These are phyloP conservation scores for Phaeosphaeria sp. DNA, from an alignment of 2,329 filamentous ascomycete species.

Conservation along the genomic window DNA sequence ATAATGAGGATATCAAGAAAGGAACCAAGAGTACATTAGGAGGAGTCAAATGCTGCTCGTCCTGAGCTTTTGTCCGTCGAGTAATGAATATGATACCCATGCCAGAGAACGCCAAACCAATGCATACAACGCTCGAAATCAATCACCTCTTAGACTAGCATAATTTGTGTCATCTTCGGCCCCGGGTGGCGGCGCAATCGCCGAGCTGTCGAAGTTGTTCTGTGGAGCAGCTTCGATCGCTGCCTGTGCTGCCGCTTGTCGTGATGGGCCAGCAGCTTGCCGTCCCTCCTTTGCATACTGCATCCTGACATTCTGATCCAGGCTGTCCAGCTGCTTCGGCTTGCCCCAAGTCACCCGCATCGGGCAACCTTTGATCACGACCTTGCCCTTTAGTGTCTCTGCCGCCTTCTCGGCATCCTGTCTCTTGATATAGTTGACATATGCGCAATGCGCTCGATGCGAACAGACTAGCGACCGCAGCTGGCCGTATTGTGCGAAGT, in stretches of 20 bases:
- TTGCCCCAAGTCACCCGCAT: slow-evolving; percentile 90
- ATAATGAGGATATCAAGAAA: slow-evolving; percentile 88
- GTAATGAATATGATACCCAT: slow-evolving; percentile 42
- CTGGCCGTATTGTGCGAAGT: slow-evolving; percentile 88
- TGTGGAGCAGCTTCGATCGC: slow-evolving; percentile 52
- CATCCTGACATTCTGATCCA: slow-evolving; percentile 85
- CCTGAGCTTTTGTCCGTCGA: slow-evolving; percentile 37
- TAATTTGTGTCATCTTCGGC: slow-evolving; percentile 80
- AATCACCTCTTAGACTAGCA: slow-evolving; percentile 84
- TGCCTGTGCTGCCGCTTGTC: slow-evolving; percentile 39
- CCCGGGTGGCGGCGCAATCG: slow-evolving; percentile 80
- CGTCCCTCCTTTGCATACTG: slow-evolving; percentile 82
- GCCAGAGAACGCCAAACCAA: slow-evolving; percentile 35
- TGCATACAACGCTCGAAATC: slow-evolving; percentile 40
- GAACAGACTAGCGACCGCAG: slow-evolving; percentile 94
- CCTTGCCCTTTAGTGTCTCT: slow-evolving; percentile 82
- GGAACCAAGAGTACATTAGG: slow-evolving; percentile 51
- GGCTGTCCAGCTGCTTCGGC: slow-evolving; percentile 87
- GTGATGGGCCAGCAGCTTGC: slow-evolving; percentile 33
- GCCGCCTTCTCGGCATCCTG: slow-evolving; percentile 87
- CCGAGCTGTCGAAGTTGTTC: slow-evolving; percentile 52
- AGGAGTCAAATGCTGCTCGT: slow-evolving; percentile 48
- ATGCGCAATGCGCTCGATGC: slow-evolving; percentile 96
- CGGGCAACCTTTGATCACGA: slow-evolving; percentile 89
- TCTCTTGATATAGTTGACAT: slow-evolving; percentile 89